Evolutionary conservation across 2,329 filamentous ascomycete species (phyloP).

Genomic region (Hymenoscyphus fraxineus): DNA sequence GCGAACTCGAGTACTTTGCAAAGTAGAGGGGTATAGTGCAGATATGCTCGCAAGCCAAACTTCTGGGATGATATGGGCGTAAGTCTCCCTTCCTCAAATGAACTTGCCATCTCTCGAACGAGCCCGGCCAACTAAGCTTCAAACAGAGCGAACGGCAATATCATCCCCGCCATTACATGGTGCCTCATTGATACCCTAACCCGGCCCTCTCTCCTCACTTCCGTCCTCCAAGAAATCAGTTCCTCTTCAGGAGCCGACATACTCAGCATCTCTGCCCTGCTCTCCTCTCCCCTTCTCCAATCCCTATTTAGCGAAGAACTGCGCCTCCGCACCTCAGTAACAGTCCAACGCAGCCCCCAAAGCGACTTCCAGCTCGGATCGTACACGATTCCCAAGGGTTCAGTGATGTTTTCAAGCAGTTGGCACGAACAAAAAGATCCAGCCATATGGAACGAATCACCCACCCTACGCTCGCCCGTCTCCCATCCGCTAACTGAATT

Average conservation of each 20-base stretch:
- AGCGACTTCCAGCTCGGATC: conserved; percentile 29
- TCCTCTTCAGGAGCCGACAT: not conserved
- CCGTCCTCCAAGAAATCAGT: conserved; percentile 27
- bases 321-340: conserved; percentile 27
- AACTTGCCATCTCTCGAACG: not conserved
- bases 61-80: conserved; percentile 26
- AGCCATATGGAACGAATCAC: conserved; percentile 31
- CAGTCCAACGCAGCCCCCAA: conserved; percentile 19
- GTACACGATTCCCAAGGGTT: conserved; percentile 31
- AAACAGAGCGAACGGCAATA: conserved; percentile 26
- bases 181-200: conserved; percentile 26
- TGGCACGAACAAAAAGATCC: conserved; percentile 23
- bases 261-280: conserved; percentile 17
- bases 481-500: conserved; percentile 29
- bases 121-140: not conserved
- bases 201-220: conserved; percentile 22
- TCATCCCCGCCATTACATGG: conserved; percentile 29
- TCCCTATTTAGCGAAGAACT: conserved; percentile 38
- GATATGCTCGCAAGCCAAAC: conserved; percentile 20
- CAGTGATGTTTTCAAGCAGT: conserved; percentile 27
- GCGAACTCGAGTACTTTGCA: conserved; percentile 12
- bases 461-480: conserved; percentile 8
- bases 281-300: conserved; percentile 32
- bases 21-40: conserved; percentile 14
- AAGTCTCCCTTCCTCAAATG: not conserved